phyloP scores from a whole-genome alignment of 2,329 filamentous ascomycete species.

The Fusarium sarcochroum region DNA sequence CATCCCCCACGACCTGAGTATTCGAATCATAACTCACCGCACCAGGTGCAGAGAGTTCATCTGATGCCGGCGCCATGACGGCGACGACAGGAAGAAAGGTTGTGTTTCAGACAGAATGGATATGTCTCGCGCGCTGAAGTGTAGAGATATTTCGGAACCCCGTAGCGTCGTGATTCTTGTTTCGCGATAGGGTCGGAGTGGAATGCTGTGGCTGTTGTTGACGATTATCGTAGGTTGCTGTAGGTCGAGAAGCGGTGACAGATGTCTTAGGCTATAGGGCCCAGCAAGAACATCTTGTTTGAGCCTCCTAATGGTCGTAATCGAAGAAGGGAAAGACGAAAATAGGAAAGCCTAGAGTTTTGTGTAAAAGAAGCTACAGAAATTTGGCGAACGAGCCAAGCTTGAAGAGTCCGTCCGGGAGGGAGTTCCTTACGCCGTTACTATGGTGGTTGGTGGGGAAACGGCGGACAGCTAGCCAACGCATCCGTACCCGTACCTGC shows the following conservation, averaged over 20 bases:
- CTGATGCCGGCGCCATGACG: conserved; percentile 72
- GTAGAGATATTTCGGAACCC: background rate
- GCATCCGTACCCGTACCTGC: conserved; percentile 32
- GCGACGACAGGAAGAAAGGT: conserved; percentile 55
- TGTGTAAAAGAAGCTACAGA: conserved; percentile 26
- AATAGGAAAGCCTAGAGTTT: conserved; percentile 4
- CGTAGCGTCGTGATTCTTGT: conserved; percentile 15
- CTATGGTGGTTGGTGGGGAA: conserved; percentile 42
- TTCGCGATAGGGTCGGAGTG: conserved; percentile 31
- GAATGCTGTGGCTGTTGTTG: conserved; percentile 30
- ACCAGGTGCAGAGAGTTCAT: conserved; percentile 77
- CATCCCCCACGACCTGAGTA: conserved; percentile 84
- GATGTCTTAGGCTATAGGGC: conserved; percentile 36
- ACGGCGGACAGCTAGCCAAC: conserved; percentile 33
- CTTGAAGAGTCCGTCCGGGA: conserved; percentile 12
- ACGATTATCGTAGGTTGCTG: conserved; percentile 16
- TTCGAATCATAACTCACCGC: conserved; percentile 80
- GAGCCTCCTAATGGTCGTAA: conserved; percentile 4
- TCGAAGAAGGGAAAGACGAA: conserved; percentile 4
- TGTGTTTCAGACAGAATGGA: conserved; percentile 42
- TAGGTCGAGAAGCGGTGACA: conserved; percentile 23
- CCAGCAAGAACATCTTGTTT: conserved; percentile 28
- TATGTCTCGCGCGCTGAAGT: conserved; percentile 21
- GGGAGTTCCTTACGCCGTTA: conserved; percentile 22
- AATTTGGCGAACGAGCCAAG: conserved; percentile 28